phyloP scores from a whole-genome alignment of 106 monocot genomes.

The Dactylorhiza incarnata region DNA sequence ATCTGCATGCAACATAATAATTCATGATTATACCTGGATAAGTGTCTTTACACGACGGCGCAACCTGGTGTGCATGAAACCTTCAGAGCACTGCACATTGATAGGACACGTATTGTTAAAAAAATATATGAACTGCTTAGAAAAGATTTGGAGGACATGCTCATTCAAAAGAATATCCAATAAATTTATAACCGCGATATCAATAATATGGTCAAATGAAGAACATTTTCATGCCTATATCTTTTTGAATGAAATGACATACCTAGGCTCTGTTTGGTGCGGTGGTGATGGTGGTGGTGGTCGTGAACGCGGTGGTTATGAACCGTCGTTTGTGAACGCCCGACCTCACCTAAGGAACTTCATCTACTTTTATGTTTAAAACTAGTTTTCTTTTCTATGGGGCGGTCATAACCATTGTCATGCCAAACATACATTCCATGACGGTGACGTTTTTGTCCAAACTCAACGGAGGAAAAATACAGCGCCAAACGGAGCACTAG shows the following conservation, averaged over 20 bases:
- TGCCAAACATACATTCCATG: too few species aligned
- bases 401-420: too few species aligned
- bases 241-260: not conserved
- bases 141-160: not conserved
- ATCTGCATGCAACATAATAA: not conserved
- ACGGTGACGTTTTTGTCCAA: too few species aligned
- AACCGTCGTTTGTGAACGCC: too few species aligned
- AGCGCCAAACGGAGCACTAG: not conserved
- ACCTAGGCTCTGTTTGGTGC: not conserved
- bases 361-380: too few species aligned
- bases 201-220: not conserved
- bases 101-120: not conserved
- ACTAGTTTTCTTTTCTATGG: too few species aligned
- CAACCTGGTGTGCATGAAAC: slow-evolving; percentile 98
- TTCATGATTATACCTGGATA: slow-evolving; percentile 55
- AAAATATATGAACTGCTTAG: not conserved
- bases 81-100: slow-evolving; percentile 72
- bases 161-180: not conserved
- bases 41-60: slow-evolving; percentile 84
- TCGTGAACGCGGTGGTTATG: too few species aligned
- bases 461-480: too few species aligned
- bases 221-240: not conserved
- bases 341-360: too few species aligned
- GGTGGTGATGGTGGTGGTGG: not conserved
- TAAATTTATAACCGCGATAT: not conserved